These are phyloP conservation scores for Nannizziopsis arthrosporioides DNA, from an alignment of 2,329 filamentous ascomycete species.

Conservation along the genomic window DNA sequence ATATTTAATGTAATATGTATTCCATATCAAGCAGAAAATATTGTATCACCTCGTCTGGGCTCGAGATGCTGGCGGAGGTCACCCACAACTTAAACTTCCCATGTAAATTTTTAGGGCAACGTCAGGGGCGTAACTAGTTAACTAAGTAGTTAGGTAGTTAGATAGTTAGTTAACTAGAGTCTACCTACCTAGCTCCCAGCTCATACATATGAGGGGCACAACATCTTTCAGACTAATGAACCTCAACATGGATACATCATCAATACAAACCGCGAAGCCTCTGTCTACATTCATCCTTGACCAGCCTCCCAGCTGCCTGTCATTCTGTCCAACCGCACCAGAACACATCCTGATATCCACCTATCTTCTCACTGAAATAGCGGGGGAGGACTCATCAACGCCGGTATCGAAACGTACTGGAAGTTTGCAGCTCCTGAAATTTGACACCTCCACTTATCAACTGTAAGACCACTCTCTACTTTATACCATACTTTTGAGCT, in stretches of 20 bases:
- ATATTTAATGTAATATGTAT: too few species aligned
- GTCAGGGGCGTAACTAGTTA: too few species aligned
- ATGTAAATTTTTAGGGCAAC: too few species aligned
- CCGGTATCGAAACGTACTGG: slow-evolving; percentile 55
- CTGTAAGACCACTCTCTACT: slow-evolving; percentile 21
- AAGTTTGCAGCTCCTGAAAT: slow-evolving; percentile 55
- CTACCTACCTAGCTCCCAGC: too few species aligned
- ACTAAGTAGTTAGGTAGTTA: too few species aligned
- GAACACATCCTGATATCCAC: slow-evolving; percentile 70
- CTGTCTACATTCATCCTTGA: slow-evolving; percentile 29
- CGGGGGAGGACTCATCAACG: slow-evolving; percentile 18
- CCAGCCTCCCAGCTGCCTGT: slow-evolving; percentile 36
- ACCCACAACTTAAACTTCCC: too few species aligned
- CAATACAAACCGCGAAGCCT: slow-evolving; percentile 19
- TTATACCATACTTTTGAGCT: slow-evolving; percentile 14
- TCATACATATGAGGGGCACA: too few species aligned
- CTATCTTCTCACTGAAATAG: slow-evolving; percentile 51
- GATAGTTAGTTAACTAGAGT: too few species aligned
- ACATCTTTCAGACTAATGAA: too few species aligned
- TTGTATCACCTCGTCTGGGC: too few species aligned
- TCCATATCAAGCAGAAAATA: too few species aligned
- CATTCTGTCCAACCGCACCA: slow-evolving; percentile 38
- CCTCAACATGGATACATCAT: slow-evolving; percentile 1
- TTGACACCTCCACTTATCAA: slow-evolving; percentile 29
- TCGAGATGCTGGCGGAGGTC: too few species aligned